Evolutionary conservation across 2,329 filamentous ascomycete species (phyloP).

Genomic region (Emergomyces pasteurianus): DNA sequence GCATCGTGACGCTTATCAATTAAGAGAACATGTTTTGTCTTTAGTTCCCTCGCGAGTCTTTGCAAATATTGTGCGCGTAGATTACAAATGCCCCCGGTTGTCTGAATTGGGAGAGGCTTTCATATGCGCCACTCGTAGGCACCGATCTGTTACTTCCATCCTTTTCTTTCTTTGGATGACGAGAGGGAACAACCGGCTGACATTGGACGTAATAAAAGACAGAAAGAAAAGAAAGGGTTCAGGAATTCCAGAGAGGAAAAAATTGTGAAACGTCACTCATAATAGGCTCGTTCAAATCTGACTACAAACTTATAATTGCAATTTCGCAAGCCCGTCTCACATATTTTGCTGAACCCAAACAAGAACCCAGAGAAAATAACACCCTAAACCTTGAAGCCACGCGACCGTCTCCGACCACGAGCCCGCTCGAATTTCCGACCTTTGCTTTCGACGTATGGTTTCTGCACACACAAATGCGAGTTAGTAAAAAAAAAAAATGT

Average conservation of each 20-base stretch:
- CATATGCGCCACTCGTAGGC: neutral
- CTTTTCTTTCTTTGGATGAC: neutral
- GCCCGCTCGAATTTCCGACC: conserved; percentile 99
- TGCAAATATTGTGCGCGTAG: neutral
- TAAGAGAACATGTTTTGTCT: neutral
- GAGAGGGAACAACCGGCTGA: neutral
- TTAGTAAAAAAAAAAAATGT: neutral
- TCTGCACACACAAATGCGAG: conserved; percentile 42
- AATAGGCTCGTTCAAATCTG: conserved; percentile 1
- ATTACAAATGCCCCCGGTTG: neutral
- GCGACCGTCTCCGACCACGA: conserved; percentile 95
- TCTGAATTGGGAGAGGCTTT: neutral
- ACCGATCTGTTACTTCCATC: neutral
- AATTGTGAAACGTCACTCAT: conserved; percentile 1
- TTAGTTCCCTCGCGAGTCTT: neutral
- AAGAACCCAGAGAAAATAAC: conserved; percentile 10
- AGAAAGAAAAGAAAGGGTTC: neutral
- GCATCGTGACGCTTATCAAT: neutral
- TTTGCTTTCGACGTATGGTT: conserved; percentile 96
- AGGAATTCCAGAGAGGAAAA: neutral
- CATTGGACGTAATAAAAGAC: neutral
- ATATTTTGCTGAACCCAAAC: conserved; percentile 7
- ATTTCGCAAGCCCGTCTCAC: neutral
- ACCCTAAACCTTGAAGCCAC: conserved; percentile 98
- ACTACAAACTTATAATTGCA: conserved; percentile 2